Evolutionary conservation across 1,139 yeast species (phyloP).

Genomic region (Diutina siamensis): DNA sequence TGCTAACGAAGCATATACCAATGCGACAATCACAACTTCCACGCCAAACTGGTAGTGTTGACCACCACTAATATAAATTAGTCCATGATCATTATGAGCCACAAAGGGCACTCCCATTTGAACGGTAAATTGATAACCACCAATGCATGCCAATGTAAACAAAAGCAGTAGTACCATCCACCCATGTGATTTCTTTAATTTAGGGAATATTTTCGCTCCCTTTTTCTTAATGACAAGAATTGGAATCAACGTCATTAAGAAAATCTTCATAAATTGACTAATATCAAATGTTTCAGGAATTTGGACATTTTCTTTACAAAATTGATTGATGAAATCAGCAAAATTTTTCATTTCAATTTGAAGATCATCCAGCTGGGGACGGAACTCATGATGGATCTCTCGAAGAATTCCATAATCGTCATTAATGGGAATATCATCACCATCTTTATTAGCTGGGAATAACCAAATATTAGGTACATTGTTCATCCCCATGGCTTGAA

Average conservation of each 20-base stretch:
- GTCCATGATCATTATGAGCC: constrained; percentile 37
- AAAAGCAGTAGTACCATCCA: constrained; percentile 28
- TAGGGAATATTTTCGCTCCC: constrained; percentile 25
- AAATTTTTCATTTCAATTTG: constrained; percentile 26
- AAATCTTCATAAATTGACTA: constrained; percentile 32
- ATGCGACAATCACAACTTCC: constrained; percentile 43
- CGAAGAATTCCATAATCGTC: constrained; percentile 18
- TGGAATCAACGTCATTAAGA: constrained; percentile 29
- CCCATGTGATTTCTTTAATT: constrained; percentile 19
- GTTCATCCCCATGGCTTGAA: constrained; percentile 27
- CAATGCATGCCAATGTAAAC: constrained; percentile 31
- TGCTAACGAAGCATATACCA: constrained; percentile 35
- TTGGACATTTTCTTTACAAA: constrained; percentile 29
- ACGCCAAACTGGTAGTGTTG: constrained; percentile 56
- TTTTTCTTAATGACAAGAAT: constrained; percentile 40
- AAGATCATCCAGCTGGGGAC: constrained; percentile 19
- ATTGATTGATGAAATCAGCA: constrained; percentile 40
- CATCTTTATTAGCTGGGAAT: constrained; percentile 34
- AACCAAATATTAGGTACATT: constrained; percentile 58
- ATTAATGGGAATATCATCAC: constrained; percentile 10
- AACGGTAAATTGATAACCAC: constrained; percentile 56
- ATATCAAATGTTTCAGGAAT: constrained; percentile 27
- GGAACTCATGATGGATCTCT: constrained; percentile 23
- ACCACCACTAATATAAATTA: constrained; percentile 53
- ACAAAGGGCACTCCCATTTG: constrained; percentile 52